Conservation (phyloP, 192 early-diverging fungal genomes). For the Backusella parvicylindrica region DNA sequence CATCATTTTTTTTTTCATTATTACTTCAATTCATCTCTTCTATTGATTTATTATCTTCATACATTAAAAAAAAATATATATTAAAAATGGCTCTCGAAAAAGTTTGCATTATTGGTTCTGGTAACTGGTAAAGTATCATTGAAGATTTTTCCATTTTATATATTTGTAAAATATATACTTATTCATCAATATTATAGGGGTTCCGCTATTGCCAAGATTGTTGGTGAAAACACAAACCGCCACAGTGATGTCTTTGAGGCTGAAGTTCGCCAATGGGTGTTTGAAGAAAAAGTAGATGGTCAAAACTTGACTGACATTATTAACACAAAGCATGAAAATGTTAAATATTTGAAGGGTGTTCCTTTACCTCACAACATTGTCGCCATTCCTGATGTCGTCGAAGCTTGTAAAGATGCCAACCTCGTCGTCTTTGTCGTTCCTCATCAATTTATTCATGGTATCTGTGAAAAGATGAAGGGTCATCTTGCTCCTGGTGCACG, state of each 20-base stretch:
- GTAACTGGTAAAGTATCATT: conserved; percentile 80
- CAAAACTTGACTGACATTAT: conserved; percentile 90
- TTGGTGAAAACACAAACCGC: conserved; percentile 74
- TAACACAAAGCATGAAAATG: conserved; percentile 91
- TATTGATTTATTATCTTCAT: background rate
- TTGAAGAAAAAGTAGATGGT: conserved; percentile 85
- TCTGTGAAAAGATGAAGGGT: conserved; percentile 81
- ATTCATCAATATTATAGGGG: conserved; percentile 62
- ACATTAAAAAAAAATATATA: background rate
- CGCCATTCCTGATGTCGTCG: conserved; percentile 78
- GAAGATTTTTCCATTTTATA: background rate
- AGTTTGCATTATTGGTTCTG: conserved; percentile 89
- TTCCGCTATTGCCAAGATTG: conserved; percentile 88
- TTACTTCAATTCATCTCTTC: background rate
- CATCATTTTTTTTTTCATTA: background rate
- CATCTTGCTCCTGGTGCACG: conserved; percentile 65
- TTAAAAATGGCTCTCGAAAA: conserved; percentile 49
- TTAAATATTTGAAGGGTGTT: conserved; percentile 86
- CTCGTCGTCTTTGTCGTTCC: conserved; percentile 93
- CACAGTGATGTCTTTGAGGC: conserved; percentile 67
- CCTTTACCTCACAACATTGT: conserved; percentile 81
- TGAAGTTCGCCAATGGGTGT: conserved; percentile 93
- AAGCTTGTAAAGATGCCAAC: conserved; percentile 80
- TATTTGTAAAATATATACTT: background rate
- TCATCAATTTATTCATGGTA: conserved; percentile 87